phyloP scores from a whole-genome alignment of 495 filamentous ascomycete species.

The Neurospora sp. region DNA sequence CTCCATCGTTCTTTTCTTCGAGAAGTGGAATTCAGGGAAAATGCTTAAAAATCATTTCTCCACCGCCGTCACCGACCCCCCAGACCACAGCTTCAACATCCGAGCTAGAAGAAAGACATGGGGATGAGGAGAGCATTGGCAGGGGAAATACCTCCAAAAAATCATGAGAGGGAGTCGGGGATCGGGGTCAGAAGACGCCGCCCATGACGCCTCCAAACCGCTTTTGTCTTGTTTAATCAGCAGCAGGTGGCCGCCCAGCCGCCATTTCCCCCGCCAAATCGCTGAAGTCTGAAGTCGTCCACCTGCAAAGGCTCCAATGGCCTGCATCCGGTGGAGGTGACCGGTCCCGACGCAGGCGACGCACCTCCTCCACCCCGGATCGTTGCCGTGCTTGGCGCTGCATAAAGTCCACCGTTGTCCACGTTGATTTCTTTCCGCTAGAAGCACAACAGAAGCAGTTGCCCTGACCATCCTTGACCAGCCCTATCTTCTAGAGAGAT shows the following conservation, averaged over 20 bases:
- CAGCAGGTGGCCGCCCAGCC: not conserved
- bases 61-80: not conserved
- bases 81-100: not conserved
- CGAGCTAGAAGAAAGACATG: not conserved
- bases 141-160: not conserved
- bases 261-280: not conserved
- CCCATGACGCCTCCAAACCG: not conserved
- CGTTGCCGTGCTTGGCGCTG: not conserved
- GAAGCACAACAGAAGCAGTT: not conserved
- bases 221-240: not conserved
- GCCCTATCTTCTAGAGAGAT: not conserved
- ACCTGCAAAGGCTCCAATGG: not conserved
- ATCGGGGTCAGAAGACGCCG: not conserved
- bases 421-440: not conserved
- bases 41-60: not conserved
- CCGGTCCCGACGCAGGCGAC: not conserved
- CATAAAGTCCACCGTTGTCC: not conserved
- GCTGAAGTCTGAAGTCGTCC: not conserved
- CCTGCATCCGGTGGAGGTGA: not conserved
- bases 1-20: not conserved
- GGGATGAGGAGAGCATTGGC: not conserved
- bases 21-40: not conserved
- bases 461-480: not conserved
- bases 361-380: not conserved
- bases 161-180: not conserved